Base-by-base conservation (phyloP, 208 protist genomes). In the Trypanosoma melophagium region DNA sequence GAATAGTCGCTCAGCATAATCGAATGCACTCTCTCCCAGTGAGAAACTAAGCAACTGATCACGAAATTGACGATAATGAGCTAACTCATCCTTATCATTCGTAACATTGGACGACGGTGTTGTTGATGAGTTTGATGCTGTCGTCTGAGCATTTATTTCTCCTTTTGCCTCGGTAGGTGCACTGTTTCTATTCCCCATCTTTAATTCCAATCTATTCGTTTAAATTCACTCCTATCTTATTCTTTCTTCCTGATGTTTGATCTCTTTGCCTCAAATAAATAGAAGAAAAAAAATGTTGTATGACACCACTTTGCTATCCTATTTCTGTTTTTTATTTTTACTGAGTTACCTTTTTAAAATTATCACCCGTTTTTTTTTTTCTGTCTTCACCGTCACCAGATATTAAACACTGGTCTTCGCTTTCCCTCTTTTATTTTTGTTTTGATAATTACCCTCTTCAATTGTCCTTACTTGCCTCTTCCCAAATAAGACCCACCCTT, bases 1-100 rank as follows among this genome's bases (percentile, higher is more conserved):
- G 62, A 88, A 92, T 13, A 92, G 82, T 19, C 64, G 70, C 76
- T 92, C 84, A 0, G 86, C 87, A 69, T 89, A 95, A 67, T 89
- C 83, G 61, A 78, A 92, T 17, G 89, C 86, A 53, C 78, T 88
- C 64, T 91, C 84, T 19, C 84, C 84, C 0, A 95, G 69, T 21
- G 84, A 85, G 50, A 92, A 92, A 69, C 73, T 78, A 7, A 95
- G 67, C 40, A 95, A 79, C 66, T 90, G 59, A 50, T 95, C 80
- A 40, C 89, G 84, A 60, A 94, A 94, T 13, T 81, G n/a, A 21
- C 64, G 75, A 63, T 91, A 94, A 10, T 72, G 10, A 5, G 59
- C 19, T 24, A 81, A 83, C 10, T 87, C 73, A 24, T 62, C 56
- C 0, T 19, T 51, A 1, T 60, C 52, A 19, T 35, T 60, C 47